A percentile compares a stretch with the other conserved stretches of the same genome.
Evolutionary conservation across 345 rosid genomes (phyloP).

Genomic region (Clarkia xantiana): DNA sequence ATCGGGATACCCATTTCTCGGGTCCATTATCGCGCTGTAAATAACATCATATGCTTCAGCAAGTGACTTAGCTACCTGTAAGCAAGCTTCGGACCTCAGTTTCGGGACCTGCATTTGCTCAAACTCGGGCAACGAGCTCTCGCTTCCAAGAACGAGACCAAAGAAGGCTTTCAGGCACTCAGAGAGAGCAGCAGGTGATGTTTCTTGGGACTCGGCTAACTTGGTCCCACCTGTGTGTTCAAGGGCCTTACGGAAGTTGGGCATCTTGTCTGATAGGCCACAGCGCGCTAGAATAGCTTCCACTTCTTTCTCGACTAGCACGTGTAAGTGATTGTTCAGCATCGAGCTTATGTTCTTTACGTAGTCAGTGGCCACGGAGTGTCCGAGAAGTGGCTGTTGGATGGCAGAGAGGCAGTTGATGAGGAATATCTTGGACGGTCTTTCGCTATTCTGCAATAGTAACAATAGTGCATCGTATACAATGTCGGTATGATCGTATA

Average conservation of each 20-base stretch:
- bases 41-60: conserved; percentile 74
- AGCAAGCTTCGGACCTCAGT: conserved; percentile 66
- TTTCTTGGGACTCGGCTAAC: conserved; percentile 50
- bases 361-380: conserved; percentile 58
- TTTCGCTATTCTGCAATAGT: conserved; percentile 48
- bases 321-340: conserved; percentile 54
- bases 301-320: conserved; percentile 77
- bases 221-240: conserved; percentile 10
- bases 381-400: conserved; percentile 67
- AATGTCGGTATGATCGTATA: too few species aligned
- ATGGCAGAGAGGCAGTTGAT: conserved; percentile 81
- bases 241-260: conserved; percentile 29
- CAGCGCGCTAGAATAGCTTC: conserved; percentile 63
- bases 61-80: conserved; percentile 55
- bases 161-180: conserved; percentile 79
- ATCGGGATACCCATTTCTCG: conserved; percentile 53
- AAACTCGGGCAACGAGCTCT: conserved; percentile 73
- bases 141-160: conserved; percentile 74
- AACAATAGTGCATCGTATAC: too few species aligned
- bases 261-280: conserved; percentile 60
- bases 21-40: conserved; percentile 56
- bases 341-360: conserved; percentile 51
- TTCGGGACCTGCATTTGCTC: conserved; percentile 91
- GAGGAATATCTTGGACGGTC: conserved; percentile 82
- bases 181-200: conserved; percentile 44